These are phyloP conservation scores for Rhizoclosmatium globosum DNA, from an alignment of 192 early-diverging fungal genomes.

Conservation along the genomic window DNA sequence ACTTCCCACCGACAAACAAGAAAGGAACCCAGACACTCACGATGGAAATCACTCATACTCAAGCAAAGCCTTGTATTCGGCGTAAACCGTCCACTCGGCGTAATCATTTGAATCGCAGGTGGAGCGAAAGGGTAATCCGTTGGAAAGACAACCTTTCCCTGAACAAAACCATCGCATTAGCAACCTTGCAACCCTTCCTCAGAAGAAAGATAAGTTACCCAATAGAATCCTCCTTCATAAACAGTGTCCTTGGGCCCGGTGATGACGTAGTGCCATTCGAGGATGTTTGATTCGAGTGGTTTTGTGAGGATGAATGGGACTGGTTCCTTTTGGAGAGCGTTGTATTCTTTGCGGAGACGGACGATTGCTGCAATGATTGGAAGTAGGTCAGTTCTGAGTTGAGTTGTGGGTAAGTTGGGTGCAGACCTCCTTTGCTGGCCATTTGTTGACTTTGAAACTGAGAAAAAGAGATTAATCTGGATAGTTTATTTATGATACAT, in stretches of 20 bases:
- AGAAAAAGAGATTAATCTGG: not conserved
- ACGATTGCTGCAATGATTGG: conserved; percentile 43
- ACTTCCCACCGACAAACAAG: conserved; percentile 1
- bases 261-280: conserved; percentile 99
- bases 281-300: conserved; percentile 92
- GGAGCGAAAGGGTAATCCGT: conserved; percentile 91
- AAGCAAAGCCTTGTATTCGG: conserved; percentile 92
- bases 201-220: not conserved
- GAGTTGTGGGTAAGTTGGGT: not conserved
- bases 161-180: conserved; percentile 34
- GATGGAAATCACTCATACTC: conserved; percentile 93
- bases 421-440: not conserved
- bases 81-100: conserved; percentile 78
- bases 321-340: conserved; percentile 58
- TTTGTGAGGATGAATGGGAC: conserved; percentile 89
- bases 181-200: not conserved
- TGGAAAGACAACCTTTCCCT: conserved; percentile 91
- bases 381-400: no score
- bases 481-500: not conserved
- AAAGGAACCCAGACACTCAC: conserved; percentile 19
- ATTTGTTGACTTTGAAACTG: not conserved
- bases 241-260: conserved; percentile 94
- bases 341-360: conserved; percentile 60
- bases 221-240: conserved; percentile 58
- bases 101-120: conserved; percentile 60